Conservation (phyloP, 1,139 yeast species). For the Hemisphaericaspora xylanilytica region DNA sequence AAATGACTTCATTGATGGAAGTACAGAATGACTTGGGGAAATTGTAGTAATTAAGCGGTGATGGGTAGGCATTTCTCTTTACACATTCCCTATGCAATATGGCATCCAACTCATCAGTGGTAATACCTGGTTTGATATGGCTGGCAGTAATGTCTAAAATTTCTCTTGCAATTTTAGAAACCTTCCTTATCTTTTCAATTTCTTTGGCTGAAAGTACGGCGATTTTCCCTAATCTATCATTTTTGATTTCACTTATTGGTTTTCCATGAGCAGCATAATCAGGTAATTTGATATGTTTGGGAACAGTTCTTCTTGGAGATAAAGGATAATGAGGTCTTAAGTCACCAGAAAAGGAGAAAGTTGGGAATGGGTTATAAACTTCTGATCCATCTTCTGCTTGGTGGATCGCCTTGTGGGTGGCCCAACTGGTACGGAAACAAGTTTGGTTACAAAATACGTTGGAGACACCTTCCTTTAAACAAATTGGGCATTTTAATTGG, state of each 20-base stretch:
- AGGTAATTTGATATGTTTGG: constrained; percentile 69
- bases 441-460: constrained; percentile 77
- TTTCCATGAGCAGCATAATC: constrained; percentile 83
- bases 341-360: constrained; percentile 67
- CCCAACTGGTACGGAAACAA: constrained; percentile 81
- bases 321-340: constrained; percentile 82
- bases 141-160: constrained; percentile 85
- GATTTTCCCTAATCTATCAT: constrained; percentile 68
- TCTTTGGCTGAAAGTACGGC: constrained; percentile 62
- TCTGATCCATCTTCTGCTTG: constrained; percentile 43
- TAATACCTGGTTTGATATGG: constrained; percentile 78
- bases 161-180: constrained; percentile 78
- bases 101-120: constrained; percentile 90
- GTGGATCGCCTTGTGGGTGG: constrained; percentile 52
- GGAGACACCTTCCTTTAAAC: constrained; percentile 67
- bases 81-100: constrained; percentile 85
- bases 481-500: constrained; percentile 83
- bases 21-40: constrained; percentile 94
- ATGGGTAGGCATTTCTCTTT: constrained; percentile 89
- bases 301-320: constrained; percentile 65
- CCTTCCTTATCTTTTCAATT: constrained; percentile 69
- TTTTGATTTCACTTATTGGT: constrained; percentile 74
- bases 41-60: constrained; percentile 91
- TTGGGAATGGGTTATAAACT: constrained; percentile 83
- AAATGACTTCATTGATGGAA: constrained; percentile 88